Evolutionary conservation across 2,329 filamentous ascomycete species (phyloP).

Genomic region (Onygenales sp.): DNA sequence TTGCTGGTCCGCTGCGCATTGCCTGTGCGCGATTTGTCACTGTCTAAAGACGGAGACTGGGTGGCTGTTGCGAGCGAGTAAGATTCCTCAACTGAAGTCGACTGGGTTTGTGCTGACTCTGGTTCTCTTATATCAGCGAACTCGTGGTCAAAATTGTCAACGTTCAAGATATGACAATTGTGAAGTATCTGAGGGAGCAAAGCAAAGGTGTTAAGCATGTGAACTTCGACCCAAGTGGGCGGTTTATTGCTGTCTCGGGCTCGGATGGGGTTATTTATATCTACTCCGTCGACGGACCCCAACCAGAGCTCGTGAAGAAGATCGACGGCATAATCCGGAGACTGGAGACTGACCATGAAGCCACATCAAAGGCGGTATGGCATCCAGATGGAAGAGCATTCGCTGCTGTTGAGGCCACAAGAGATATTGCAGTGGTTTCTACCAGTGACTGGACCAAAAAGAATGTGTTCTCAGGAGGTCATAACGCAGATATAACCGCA

Average conservation of each 20-base stretch:
- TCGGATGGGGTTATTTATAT: constrained; percentile 85
- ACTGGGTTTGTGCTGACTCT: background rate
- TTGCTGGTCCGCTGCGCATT: constrained; percentile 77
- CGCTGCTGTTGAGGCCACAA: constrained; percentile 69
- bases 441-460: constrained; percentile 83
- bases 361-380: constrained; percentile 69
- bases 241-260: constrained; percentile 69
- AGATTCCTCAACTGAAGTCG: constrained; percentile 19
- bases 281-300: constrained; percentile 69
- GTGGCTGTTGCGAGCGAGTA: constrained; percentile 91
- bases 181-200: constrained; percentile 75
- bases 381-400: constrained; percentile 92
- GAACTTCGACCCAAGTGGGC: constrained; percentile 72
- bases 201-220: constrained; percentile 83
- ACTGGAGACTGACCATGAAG: constrained; percentile 67
- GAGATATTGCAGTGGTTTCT: constrained; percentile 81
- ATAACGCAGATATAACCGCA: constrained; percentile 76
- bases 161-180: constrained; percentile 63
- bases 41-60: constrained; percentile 77
- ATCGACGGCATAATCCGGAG: constrained; percentile 77
- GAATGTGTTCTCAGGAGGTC: constrained; percentile 65
- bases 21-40: constrained; percentile 73
- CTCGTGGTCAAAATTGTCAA: constrained; percentile 83
- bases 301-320: constrained; percentile 72
- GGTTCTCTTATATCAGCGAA: constrained; percentile 46